phyloP scores from a whole-genome alignment of 2,329 filamentous ascomycete genomes.

The Ascochyta lentis region DNA sequence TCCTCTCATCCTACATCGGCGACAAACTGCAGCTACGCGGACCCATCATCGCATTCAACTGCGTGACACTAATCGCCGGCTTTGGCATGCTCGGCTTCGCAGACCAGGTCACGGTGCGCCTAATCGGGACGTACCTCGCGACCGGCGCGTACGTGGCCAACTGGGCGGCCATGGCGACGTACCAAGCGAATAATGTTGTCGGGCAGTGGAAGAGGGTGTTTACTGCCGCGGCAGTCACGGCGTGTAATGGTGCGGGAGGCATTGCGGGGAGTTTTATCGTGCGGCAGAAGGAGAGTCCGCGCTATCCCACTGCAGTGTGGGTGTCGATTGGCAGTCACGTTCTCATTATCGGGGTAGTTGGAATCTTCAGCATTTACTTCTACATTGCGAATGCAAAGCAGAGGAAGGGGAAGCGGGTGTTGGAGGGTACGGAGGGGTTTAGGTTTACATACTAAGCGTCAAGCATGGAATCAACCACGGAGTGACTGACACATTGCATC shows the following conservation, averaged over 20 bases:
- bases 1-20: constrained; percentile 67
- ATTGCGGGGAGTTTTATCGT: constrained; percentile 73
- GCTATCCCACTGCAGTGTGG: constrained; percentile 71
- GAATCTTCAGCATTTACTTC: constrained; percentile 61
- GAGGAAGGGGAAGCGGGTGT: constrained; percentile 53
- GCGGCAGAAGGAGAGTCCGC: constrained; percentile 64
- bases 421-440: constrained; percentile 60
- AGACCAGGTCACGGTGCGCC: constrained; percentile 65
- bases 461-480: too few relatives aligned
- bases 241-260: constrained; percentile 68
- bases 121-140: constrained; percentile 69
- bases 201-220: constrained; percentile 71
- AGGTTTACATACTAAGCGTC: constrained; percentile 51
- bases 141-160: constrained; percentile 73
- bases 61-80: constrained; percentile 65
- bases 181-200: constrained; percentile 59
- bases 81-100: constrained; percentile 71
- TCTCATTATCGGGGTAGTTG: constrained; percentile 63
- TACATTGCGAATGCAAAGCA: constrained; percentile 59
- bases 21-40: constrained; percentile 67
- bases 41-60: constrained; percentile 71
- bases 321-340: constrained; percentile 67
- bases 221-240: constrained; percentile 65
- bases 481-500: too few relatives aligned
- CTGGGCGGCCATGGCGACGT: constrained; percentile 68